Evolutionary conservation across 208 protist species (phyloP), one percentile per base, ranked within the genome.

Genomic region (Crithidia bombi): DNA sequence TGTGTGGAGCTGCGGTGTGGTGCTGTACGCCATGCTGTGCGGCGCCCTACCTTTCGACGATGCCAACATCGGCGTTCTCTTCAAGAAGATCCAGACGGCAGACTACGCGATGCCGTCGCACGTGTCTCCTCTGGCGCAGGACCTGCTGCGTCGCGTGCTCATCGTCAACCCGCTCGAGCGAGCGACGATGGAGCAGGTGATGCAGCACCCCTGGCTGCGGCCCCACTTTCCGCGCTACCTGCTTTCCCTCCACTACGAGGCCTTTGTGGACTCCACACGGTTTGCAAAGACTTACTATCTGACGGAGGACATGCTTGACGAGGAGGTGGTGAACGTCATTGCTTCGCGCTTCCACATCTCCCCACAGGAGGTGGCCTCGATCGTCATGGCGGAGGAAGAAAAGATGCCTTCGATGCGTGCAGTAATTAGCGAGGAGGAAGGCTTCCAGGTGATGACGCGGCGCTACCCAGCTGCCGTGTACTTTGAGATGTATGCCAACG

Each of bases 1-100:
- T 75, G 89, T 92, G 44, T 96, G 91, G 91, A 93, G 87, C 75
- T 91, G 82, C 63, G 91, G 91, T 38, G 89, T 96, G 10, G 82
- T 93, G 47, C 84, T 96, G n/a, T 96, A 89, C 78, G 84, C 87
- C 10, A 96, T 96, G 89, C 75, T 96, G 19, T 83, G 65, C 36
- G 91, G 91, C 17, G 49, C 70, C 0, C 82, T 96, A 39, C 89
- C 91, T 12, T 96, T 94, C 66, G 91, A 92, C 61, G 87, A 96
- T 19, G 54, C 32, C 46, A 92, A 92, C 77, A 78, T 92, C 23
- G 55, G 59, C 12, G 52, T 47, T 10, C 86, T 96, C 10, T 93
- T 94, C 69, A 69, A 80, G 36, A 91, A 93, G 64, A 96, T 96
- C 49, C 81, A 90, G 64, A 82, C 63, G 0, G 89, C 89, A 11